Evolutionary conservation across 1,284 basidiomycete genomes (phyloP), one percentile per base, ranked within the genome.

Genomic region (Ustilago tritici): DNA sequence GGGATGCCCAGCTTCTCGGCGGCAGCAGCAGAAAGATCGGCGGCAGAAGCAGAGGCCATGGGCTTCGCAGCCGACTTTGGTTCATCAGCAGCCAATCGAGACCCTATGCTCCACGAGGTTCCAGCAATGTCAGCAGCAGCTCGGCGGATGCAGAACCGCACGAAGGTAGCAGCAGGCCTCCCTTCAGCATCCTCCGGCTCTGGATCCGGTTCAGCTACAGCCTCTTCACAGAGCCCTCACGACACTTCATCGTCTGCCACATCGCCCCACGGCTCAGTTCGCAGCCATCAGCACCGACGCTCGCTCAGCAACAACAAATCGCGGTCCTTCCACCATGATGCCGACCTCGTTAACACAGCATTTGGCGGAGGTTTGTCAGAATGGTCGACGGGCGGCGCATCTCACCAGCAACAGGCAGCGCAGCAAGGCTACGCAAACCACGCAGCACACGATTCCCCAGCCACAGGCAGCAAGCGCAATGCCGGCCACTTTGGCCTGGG

Each of bases 1-100:
- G 77, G 79, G 14, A 75, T 84, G 79, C 82, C 82, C 1, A 79
- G 77, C 63, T 84, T 84, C 62, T 79, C 81, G 8, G 78, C 79
- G 2, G 81, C 80, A 14, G 70, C 74, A 15, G 78, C 78, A 28
- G 76, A 78, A 19, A 66, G 76, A 9, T 66, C 67, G 32, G 59
- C 61, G n/a, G 59, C 65, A n/a, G 67, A 68, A 15, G 76, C 76
- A 31, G 65, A 74, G 34, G 68, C 71, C 0, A 62, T 69, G 53
- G 76, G 76, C 23, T 66, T 78, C 43, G 63, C 70, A 7, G 55
- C 65, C 19, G 65, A 69, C 40, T 58, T 62, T n/a, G 61, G 66
- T 47, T 73, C 67, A 6, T 40, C 65, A 36, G 31, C 58, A n/a
- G 59, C 58, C 11, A 69, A 38, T 38, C 52, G 63, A 9, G 70